Evolutionary conservation across 2,329 filamentous ascomycete species (phyloP).

Genomic region (Cadophora luteo-olivacea): DNA sequence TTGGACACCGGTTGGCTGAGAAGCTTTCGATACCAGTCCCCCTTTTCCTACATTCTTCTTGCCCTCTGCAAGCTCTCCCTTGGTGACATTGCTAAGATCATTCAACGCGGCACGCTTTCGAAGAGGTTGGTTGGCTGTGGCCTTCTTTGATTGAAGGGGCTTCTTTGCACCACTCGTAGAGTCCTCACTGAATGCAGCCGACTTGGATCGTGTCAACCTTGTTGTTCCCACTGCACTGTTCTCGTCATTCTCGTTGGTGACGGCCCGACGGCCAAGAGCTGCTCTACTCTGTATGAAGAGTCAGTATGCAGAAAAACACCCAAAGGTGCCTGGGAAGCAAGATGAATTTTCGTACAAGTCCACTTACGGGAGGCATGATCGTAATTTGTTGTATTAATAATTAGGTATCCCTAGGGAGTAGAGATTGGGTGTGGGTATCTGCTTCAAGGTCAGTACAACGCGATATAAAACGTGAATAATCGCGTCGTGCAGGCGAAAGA

Average conservation of each 20-base stretch:
- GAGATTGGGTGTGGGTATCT: constrained; percentile 28
- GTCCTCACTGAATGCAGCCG: constrained; percentile 74
- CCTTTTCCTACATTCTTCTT: constrained; percentile 79
- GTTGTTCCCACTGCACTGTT: constrained; percentile 71
- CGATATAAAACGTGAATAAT: constrained; percentile 33
- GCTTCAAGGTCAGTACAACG: constrained; percentile 39
- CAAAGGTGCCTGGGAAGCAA: not conserved
- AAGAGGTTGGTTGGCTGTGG: constrained; percentile 58
- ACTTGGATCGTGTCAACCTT: constrained; percentile 92
- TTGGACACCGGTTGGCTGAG: constrained; percentile 81
- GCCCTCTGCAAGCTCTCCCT: constrained; percentile 71
- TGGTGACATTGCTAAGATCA: constrained; percentile 95
- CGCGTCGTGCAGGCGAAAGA: constrained; percentile 32
- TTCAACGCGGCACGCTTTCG: constrained; percentile 86
- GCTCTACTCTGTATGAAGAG: constrained; percentile 58
- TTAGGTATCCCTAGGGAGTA: constrained; percentile 36
- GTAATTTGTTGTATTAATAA: constrained; percentile 44
- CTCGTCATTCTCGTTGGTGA: constrained; percentile 94
- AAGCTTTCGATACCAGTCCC: constrained; percentile 79
- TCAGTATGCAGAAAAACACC: constrained; percentile 46
- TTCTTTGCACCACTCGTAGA: constrained; percentile 60
- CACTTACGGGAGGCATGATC: constrained; percentile 63
- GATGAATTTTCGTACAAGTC: constrained; percentile 27
- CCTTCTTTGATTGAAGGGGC: constrained; percentile 74
- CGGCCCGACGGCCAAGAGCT: constrained; percentile 73